Conservation (phyloP, 1,139 yeast genomes). For the Geotrichum candidum region DNA sequence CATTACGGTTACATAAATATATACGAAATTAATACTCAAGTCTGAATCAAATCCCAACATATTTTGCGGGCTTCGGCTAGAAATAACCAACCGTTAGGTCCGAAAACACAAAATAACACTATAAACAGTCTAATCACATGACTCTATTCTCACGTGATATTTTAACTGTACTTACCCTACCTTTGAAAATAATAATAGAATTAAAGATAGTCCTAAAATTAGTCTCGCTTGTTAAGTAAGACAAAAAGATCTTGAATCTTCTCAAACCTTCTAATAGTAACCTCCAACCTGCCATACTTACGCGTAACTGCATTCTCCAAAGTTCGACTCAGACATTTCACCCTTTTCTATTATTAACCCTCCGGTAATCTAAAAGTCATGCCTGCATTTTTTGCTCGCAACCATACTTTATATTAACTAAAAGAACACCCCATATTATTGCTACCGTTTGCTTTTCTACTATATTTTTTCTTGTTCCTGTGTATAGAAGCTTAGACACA, state of each 20-base stretch:
- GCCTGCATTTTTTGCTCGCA: no score
- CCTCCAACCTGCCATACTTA: background rate
- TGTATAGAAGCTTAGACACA: background rate
- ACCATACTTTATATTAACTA: no score
- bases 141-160: no score
- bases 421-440: no score
- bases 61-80: no score
- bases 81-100: no score
- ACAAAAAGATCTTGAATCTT: background rate
- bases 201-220: background rate
- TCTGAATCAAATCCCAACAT: no score
- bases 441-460: background rate
- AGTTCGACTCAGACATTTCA: background rate
- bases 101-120: no score
- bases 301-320: background rate
- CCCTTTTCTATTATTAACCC: background rate
- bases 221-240: background rate
- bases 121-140: no score
- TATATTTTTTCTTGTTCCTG: background rate
- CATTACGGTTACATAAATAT: no score
- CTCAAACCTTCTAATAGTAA: background rate
- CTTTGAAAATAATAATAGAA: no score
- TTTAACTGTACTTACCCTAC: background rate
- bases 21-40: no score
- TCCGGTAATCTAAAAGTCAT: background rate